A percentile compares a stretch with the other conserved stretches of the same genome.
phyloP scores from a whole-genome alignment of 805 yeast genomes.

The Cyberlindnera bimundalis region DNA sequence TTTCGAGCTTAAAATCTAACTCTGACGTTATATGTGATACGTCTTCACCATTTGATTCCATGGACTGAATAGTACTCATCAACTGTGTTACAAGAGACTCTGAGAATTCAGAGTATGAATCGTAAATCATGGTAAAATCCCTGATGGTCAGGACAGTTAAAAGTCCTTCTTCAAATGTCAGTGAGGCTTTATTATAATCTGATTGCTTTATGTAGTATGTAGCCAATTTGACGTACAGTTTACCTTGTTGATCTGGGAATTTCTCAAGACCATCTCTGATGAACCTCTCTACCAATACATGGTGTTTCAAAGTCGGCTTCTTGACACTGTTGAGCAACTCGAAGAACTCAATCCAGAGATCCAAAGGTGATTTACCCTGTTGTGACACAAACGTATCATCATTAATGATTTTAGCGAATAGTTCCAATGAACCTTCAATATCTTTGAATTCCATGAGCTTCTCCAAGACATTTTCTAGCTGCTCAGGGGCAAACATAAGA shows the following conservation, averaged over 20 bases:
- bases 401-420: constrained; percentile 35
- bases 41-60: constrained; percentile 19
- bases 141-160: constrained; percentile 43
- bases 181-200: constrained; percentile 37
- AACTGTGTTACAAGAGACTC: constrained; percentile 40
- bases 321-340: constrained; percentile 33
- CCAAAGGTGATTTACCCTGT: constrained; percentile 42
- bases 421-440: constrained; percentile 26
- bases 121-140: constrained; percentile 65
- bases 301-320: constrained; percentile 11
- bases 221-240: constrained; percentile 45
- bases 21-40: constrained; percentile 26
- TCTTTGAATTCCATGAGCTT: constrained; percentile 34
- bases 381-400: constrained; percentile 34
- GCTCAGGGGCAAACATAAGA: constrained; percentile 28
- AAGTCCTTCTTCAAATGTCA: constrained; percentile 48
- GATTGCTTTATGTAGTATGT: constrained; percentile 39
- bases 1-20: constrained; percentile 42
- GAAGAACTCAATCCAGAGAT: constrained; percentile 44
- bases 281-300: constrained; percentile 32
- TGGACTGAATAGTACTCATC: constrained; percentile 8
- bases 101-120: constrained; percentile 57
- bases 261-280: constrained; percentile 34
- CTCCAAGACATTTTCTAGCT: constrained; percentile 32
- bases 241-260: constrained; percentile 61